Base-by-base conservation (phyloP, 768 basidiomycete species). In the Hydnomerulius pinastri region DNA sequence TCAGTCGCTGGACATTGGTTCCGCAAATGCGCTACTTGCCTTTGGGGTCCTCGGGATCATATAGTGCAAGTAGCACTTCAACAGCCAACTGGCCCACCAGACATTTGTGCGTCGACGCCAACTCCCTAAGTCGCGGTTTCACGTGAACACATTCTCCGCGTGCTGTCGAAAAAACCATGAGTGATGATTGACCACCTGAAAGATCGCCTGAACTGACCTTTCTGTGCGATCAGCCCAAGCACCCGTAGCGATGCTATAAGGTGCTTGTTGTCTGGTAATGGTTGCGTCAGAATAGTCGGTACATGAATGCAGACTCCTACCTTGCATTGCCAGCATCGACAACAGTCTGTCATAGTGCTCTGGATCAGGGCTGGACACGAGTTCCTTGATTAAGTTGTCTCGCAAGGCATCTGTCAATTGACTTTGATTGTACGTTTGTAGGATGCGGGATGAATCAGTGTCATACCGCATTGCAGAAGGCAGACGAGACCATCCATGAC, bases 401-500 rank as follows among this genome's bases (percentile, higher is more conserved):
- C 33, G 52, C 7, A 56, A 54, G 23, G 59, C 46, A 24, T 47
- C 62, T 63, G 25, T 27, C 11, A 13, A 4, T 41, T 21, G 39
- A 20, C 13, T 2, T 25, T 48, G 1, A 57, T 17, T 4, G 24
- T n/a, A 4, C 20, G 7, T 32, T 6, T 2, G 9, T 13, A 0
- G 25, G 8, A 35, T 33, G 17, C 28, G 25, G 0, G 21, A 28
- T 12, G 2, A 33, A 9, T 4, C 24, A 32, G 2, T 7, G 29
- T 51, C 60, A 29, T 6, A 64, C 63, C 46, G 11, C 54, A 62
- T 13, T 50, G 41, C 50, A 59, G 18, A 17, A 64, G 20, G 21
- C 51, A 56, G 11, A 15, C 51, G 37, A 64, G 28, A n/a, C 60
- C 53, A 3, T 65, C 55, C 62, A 64, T 64, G 17, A 49, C 63